Conservation (phyloP, 495 filamentous ascomycete genomes). For the Astrothelium subdiscretum region DNA sequence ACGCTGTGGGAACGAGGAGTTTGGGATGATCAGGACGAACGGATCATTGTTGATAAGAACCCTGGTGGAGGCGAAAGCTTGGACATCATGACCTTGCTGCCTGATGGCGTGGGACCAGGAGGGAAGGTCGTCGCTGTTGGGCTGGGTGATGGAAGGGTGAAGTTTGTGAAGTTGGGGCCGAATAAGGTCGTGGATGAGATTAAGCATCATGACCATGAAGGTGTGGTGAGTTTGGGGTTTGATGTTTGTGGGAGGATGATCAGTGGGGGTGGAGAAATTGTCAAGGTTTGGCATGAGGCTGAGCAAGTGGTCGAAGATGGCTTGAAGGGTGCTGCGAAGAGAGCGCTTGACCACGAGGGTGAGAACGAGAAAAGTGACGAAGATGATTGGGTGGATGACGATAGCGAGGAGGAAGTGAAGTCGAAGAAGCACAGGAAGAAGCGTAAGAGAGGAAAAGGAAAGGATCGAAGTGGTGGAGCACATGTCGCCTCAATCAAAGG, state of each 20-base stretch:
- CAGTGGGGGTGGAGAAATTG: constrained; percentile 64
- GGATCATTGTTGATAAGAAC: constrained; percentile 55
- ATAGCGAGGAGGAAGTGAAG: constrained; percentile 29
- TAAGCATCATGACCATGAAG: constrained; percentile 73
- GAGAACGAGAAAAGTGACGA: constrained; percentile 32
- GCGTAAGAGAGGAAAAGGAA: constrained; percentile 47
- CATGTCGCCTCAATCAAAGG: constrained; percentile 54
- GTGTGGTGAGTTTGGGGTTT: constrained; percentile 65
- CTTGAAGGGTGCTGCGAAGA: neutral
- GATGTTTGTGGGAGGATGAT: constrained; percentile 77
- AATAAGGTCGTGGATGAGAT: constrained; percentile 51
- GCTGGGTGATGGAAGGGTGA: constrained; percentile 56
- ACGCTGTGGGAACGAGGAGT: constrained; percentile 87
- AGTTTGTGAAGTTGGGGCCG: constrained; percentile 42
- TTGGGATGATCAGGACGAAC: constrained; percentile 91
- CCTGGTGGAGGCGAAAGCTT: constrained; percentile 53
- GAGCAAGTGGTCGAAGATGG: constrained; percentile 29
- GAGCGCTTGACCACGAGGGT: constrained; percentile 22
- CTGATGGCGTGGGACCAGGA: constrained; percentile 47
- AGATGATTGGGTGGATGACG: constrained; percentile 31
- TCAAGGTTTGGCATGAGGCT: constrained; percentile 76
- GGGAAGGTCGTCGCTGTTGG: constrained; percentile 64
- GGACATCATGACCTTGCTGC: constrained; percentile 56
- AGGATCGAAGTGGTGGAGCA: constrained; percentile 39
- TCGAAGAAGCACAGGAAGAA: constrained; percentile 33